Evolutionary conservation across 1,284 basidiomycete genomes (phyloP).

Genomic region (Hemileia vastatrix): DNA sequence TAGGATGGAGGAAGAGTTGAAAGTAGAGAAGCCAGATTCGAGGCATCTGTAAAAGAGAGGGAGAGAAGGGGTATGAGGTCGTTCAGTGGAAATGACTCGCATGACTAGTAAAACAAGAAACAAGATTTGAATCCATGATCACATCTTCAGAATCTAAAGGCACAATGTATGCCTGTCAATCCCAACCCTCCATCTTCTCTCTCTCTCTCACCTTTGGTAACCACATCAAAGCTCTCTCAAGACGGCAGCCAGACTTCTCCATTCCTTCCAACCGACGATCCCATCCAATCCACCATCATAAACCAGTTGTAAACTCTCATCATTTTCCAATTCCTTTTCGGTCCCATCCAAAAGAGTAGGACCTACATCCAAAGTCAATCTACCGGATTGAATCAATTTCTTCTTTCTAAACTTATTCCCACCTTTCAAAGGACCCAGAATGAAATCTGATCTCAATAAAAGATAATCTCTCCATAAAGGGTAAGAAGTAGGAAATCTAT

Average conservation of each 20-base stretch:
- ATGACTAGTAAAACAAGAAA: too few relatives aligned
- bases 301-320: background rate
- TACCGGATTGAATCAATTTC: constrained; percentile 30
- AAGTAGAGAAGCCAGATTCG: constrained; percentile 41
- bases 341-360: constrained; percentile 37
- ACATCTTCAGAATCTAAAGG: too few relatives aligned
- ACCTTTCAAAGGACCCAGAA: constrained; percentile 36
- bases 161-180: too few relatives aligned
- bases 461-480: constrained; percentile 39
- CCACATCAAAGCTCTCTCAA: constrained; percentile 39
- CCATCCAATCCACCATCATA: constrained; percentile 34
- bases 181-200: too few relatives aligned
- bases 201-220: constrained; percentile 29
- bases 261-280: constrained; percentile 37
- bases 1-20: constrained; percentile 39
- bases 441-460: constrained; percentile 33
- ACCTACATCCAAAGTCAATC: constrained; percentile 34
- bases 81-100: too few relatives aligned
- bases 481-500: constrained; percentile 37
- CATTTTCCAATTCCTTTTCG: too few relatives aligned
- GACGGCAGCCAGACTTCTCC: constrained; percentile 38
- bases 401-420: constrained; percentile 26
- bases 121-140: too few relatives aligned
- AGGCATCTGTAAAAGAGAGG: constrained; percentile 29
- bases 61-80: background rate